Base-by-base conservation (phyloP, 371 early-diverging fungal genomes). In the Actinomortierella wolfii region DNA sequence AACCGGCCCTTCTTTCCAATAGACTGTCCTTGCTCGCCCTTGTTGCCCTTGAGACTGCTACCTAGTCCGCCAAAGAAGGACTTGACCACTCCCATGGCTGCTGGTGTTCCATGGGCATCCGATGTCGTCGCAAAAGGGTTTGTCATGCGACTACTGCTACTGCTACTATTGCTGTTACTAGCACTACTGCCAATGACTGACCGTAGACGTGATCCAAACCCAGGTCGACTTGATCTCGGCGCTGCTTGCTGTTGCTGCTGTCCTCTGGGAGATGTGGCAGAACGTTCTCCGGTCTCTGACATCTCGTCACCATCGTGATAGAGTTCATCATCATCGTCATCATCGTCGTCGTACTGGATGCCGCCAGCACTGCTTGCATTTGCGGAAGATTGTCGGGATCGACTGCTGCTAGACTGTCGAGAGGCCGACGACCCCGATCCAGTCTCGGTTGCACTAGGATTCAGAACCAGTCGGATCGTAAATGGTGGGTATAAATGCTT, bases 401-500 rank as follows among this genome's bases (percentile, higher is more conserved):
- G 44, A 44, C 44, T 44, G 44, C 20, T 44, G 44, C 44, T 20
- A 4, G 44, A 44, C n/a, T 20, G n/a, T 13, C n/a, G 20, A 6
- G 44, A 15, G 20, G 6, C 61, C 61, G 0, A 68, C 9, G 11
- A 58, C 58, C 13, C 56, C 62, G 25, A 60, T 47, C 6, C 20
- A 21, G 47, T 3, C 8, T 67, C 74, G 9, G 67, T 47, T 8
- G 51, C 24, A 0, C 51, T 51, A 1, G 67, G 63, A 13, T 59
- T 61, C 43, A 67, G 79, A 52, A 85, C 83, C 77, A 85, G 67
- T 17, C 90, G 82, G 20, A 96, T 87, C 9, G 88, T 83, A 57
- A 92, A 89, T 6, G 84, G 78, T 6, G 92, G 92, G 21, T 84
- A 69, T 13, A 97, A 76, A 58, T 92, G 89, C 17, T 77, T 77